Percentiles rank a stretch among this genome's conserved stretches.
Evolutionary conservation across 257 asterid species (phyloP).

Genomic region (Fraxinus pennsylvanica): DNA sequence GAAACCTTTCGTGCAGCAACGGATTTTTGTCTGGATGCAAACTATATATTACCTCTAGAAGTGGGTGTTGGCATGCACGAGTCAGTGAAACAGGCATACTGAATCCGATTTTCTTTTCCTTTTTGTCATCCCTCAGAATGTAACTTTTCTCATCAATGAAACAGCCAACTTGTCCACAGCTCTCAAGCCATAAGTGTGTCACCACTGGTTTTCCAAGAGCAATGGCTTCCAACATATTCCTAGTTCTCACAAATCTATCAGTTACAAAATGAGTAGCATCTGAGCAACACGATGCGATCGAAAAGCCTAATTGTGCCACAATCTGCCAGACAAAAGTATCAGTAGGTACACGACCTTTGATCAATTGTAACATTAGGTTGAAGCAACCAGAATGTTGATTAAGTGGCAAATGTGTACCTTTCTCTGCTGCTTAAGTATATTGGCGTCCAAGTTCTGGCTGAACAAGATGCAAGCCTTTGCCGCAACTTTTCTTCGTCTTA

Average conservation of each 20-base stretch:
- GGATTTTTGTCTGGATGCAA: constrained; percentile 10
- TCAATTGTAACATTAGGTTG: neutral
- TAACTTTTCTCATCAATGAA: constrained; percentile 56
- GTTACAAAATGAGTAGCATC: constrained; percentile 83
- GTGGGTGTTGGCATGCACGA: constrained; percentile 60
- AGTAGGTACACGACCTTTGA: constrained; percentile 15
- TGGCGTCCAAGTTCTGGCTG: constrained; percentile 68
- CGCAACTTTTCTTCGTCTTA: constrained; percentile 48
- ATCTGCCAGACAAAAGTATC: constrained; percentile 46
- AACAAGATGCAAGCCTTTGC: constrained; percentile 55
- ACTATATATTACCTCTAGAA: constrained; percentile 53
- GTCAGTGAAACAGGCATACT: constrained; percentile 60
- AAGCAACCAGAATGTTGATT: constrained; percentile 6
- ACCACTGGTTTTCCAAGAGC: constrained; percentile 76
- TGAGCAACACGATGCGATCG: constrained; percentile 53
- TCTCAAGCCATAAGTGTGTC: constrained; percentile 79
- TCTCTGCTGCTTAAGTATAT: constrained; percentile 56
- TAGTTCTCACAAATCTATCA: constrained; percentile 69
- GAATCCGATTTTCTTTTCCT: constrained; percentile 76
- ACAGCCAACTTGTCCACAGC: constrained; percentile 67
- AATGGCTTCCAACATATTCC: constrained; percentile 81
- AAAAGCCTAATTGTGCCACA: constrained; percentile 57
- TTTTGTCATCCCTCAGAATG: constrained; percentile 76
- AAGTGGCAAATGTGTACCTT: constrained; percentile 41
- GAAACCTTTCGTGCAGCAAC: constrained; percentile 3